Conservation (phyloP, 116 monocot genomes). For the Cymodocea nodosa region DNA sequence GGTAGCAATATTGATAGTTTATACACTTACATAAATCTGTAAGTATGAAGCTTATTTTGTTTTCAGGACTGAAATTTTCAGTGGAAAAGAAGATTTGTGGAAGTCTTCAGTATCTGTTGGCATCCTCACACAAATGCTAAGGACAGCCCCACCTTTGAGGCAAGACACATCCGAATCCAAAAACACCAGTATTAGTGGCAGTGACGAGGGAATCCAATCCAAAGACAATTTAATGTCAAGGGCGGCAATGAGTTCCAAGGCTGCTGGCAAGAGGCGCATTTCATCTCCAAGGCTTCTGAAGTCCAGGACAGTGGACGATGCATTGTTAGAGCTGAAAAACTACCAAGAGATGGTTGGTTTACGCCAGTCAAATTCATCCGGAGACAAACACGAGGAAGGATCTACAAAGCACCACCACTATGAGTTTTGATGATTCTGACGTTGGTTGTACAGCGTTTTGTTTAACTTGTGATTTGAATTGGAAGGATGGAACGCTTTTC, state of each 20-base stretch:
- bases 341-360: background rate
- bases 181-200: background rate
- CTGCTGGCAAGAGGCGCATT: background rate
- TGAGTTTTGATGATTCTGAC: background rate
- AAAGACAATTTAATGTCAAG: background rate
- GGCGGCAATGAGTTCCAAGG: background rate
- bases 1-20: too few relatives aligned
- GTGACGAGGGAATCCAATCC: background rate
- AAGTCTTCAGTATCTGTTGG: background rate
- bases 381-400: background rate
- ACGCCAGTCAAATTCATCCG: background rate
- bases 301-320: background rate
- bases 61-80: background rate
- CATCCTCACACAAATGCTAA: background rate
- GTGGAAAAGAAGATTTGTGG: background rate
- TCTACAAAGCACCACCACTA: background rate
- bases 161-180: background rate
- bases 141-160: background rate
- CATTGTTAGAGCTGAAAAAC: background rate
- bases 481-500: too few relatives aligned
- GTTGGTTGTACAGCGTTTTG: background rate
- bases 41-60: background rate
- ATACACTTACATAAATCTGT: too few relatives aligned
- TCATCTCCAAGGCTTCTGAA: background rate
- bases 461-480: background rate